These are phyloP conservation scores for Colletotrichum limetticola DNA, from an alignment of 2,329 filamentous ascomycete genomes.

Conservation along the genomic window DNA sequence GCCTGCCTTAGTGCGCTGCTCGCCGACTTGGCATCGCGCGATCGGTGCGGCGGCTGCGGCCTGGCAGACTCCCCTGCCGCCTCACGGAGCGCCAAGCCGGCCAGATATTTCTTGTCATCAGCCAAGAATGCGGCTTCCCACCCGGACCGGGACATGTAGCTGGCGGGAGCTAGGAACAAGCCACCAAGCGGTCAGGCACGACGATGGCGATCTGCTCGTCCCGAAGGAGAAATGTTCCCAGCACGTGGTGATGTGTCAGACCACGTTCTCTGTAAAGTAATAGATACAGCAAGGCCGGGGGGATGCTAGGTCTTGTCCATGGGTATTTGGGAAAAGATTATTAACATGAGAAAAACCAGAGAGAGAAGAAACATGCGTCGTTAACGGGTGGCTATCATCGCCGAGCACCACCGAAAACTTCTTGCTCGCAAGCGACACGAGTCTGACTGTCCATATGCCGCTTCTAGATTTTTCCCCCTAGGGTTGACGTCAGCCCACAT, in stretches of 20 bases:
- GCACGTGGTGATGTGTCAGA: not conserved
- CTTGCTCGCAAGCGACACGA: not conserved
- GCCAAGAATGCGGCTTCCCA: slow-evolving; percentile 7
- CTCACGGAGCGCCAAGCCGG: slow-evolving; percentile 4
- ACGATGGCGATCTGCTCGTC: not conserved
- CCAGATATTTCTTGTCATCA: not conserved
- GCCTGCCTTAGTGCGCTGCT: not conserved
- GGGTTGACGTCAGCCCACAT: not conserved
- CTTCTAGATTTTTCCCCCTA: not conserved
- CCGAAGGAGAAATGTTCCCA: not conserved
- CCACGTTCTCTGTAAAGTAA: not conserved
- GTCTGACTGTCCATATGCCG: not conserved
- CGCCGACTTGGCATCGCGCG: not conserved
- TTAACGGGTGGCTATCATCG: not conserved
- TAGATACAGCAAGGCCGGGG: not conserved
- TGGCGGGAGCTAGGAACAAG: not conserved
- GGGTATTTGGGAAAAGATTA: not conserved
- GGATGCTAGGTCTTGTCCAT: not conserved
- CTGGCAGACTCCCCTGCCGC: not conserved
- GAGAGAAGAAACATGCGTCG: not conserved
- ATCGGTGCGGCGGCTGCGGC: not conserved
- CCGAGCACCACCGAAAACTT: not conserved
- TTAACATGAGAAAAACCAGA: not conserved
- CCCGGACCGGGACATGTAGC: not conserved
- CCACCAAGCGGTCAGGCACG: not conserved